Base-by-base conservation (phyloP, 371 early-diverging fungal genomes). In the Dipsacomyces acuminosporus region DNA sequence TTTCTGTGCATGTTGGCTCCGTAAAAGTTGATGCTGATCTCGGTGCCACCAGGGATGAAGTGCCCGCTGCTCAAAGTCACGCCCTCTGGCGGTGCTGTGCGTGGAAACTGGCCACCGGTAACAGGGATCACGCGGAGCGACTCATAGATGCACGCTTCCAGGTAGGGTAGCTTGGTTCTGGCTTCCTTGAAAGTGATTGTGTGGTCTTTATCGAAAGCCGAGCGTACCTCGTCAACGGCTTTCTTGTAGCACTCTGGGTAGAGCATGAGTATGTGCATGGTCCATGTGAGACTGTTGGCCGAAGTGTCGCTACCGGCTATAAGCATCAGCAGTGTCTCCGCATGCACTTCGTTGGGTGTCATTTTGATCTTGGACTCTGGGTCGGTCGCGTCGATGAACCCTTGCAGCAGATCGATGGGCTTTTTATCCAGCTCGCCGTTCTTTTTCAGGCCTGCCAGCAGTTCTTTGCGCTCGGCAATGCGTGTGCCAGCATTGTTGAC, bases 281-380 rank as follows among this genome's bases (percentile, higher is more conserved):
- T 43, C 71, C 66, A 75, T 0, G 61, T 41, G 8, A 75, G 24
- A 1, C 75, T 75, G 38, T 59, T 55, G 21, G 70, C 51, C 6
- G 72, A 53, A 13, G 75, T 75, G 15, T 75, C 75, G 2, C 61
- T 56, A 8, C 75, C 75, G 2, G 74, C 75, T 22, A 72, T 35
- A 49, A 75, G 56, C 64, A 70, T 69, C 20, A 74, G 59, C 44
- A 65, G 21, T 41, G 56, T 56, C 35, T 75, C 75, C 22, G 56
- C 46, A 34, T 58, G 61, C n/a, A 66, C 54, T 41, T 65, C 62
- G 8, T 21, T 56, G 15, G 51, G 56, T 40, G 45, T 41, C 62
- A 67, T 62, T 11, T 54, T 54, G 18, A 54, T 46, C 18, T 55
- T 57, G 20, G 69, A 66, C 55, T 56, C 51, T 11, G 69, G 67